phyloP scores from a whole-genome alignment of 805 yeast species.

The Candida nitratophila region DNA sequence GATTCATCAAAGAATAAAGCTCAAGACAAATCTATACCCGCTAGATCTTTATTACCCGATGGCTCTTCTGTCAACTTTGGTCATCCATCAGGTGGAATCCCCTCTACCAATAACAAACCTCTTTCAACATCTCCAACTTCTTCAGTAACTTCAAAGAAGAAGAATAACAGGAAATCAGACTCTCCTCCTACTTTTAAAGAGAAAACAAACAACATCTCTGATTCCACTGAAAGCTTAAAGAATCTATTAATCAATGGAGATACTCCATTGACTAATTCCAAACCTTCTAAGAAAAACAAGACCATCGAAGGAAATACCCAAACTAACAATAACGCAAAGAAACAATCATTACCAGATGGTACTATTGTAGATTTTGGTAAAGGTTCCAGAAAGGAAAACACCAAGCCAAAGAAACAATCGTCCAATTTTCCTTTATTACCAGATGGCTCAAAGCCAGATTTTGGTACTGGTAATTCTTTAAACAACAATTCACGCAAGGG shows the following conservation, averaged over 20 bases:
- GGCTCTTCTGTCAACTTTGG: conserved; percentile 22
- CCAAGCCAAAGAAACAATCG: neutral
- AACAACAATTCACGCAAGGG: too few relatives aligned
- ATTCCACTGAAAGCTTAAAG: too few relatives aligned
- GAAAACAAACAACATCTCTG: too few relatives aligned
- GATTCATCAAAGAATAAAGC: conserved; percentile 12
- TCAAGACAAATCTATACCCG: conserved; percentile 19
- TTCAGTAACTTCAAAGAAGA: neutral
- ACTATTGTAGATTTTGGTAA: conserved; percentile 20
- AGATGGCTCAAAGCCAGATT: neutral
- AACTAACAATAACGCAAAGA: neutral
- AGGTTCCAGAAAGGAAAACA: conserved; percentile 3
- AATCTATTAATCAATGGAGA: too few relatives aligned
- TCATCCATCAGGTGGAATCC: too few relatives aligned
- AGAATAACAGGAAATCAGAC: neutral
- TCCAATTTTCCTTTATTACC: neutral
- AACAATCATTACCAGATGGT: conserved; percentile 14
- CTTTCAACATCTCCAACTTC: neutral
- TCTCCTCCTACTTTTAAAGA: neutral
- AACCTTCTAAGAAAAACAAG: neutral
- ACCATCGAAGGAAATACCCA: neutral
- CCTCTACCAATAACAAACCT: conserved; percentile 17
- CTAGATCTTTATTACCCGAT: conserved; percentile 21
- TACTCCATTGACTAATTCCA: too few relatives aligned
- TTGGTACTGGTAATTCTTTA: neutral